Evolutionary conservation across 768 basidiomycete species (phyloP).

Genomic region (Tephrocybe sp.): DNA sequence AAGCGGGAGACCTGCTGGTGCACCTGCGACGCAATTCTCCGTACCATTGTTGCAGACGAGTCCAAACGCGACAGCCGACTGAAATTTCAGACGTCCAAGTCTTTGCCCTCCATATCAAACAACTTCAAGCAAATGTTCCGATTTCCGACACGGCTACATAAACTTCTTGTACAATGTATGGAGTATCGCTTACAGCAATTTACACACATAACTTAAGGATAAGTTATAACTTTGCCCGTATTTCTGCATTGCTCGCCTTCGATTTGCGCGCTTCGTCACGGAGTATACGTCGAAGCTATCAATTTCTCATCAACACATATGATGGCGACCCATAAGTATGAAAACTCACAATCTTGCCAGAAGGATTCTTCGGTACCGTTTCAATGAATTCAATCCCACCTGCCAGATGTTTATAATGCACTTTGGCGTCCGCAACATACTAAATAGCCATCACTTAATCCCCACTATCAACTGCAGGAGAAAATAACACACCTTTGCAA

Average conservation of each 20-base stretch:
- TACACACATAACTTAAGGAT: background rate
- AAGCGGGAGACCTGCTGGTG: constrained; percentile 86
- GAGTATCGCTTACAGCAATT: too few relatives aligned
- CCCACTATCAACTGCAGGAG: background rate
- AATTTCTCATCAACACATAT: background rate
- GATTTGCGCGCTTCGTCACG: constrained; percentile 45
- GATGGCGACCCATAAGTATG: background rate
- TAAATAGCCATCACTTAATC: constrained; percentile 20
- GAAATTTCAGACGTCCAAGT: background rate
- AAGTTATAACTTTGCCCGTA: constrained; percentile 16
- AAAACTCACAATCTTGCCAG: constrained; percentile 59
- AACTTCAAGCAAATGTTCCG: constrained; percentile 4
- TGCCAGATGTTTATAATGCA: constrained; percentile 57
- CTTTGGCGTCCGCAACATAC: constrained; percentile 60
- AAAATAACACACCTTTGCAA: constrained; percentile 51
- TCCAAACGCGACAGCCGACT: background rate
- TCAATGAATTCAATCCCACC: constrained; percentile 67
- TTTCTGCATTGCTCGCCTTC: background rate
- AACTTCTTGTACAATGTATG: background rate
- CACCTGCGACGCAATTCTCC: constrained; percentile 83
- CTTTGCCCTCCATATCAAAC: constrained; percentile 1
- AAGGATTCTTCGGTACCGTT: constrained; percentile 66
- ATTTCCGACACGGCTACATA: too few relatives aligned
- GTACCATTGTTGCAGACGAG: constrained; percentile 52
- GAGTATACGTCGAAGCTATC: constrained; percentile 49